phyloP scores from a whole-genome alignment of 1,284 basidiomycete species.

The Prillingera fragicola region DNA sequence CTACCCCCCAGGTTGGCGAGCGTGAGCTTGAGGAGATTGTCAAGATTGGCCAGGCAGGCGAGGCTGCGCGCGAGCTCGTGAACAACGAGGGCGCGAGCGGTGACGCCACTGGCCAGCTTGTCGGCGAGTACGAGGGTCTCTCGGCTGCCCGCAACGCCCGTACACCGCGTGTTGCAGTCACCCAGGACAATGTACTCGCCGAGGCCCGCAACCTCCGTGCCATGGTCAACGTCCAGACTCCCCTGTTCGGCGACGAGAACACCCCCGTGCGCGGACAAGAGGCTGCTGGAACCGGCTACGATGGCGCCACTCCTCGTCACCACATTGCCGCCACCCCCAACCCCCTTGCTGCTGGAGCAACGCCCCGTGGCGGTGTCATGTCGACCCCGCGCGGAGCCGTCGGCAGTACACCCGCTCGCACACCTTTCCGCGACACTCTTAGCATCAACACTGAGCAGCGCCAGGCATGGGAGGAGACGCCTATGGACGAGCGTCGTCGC shows the following conservation, averaged over 20 bases:
- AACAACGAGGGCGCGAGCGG: slow-evolving; percentile 56
- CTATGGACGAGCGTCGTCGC: slow-evolving; percentile 64
- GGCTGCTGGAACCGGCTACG: slow-evolving; percentile 70
- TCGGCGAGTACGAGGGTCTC: slow-evolving; percentile 88
- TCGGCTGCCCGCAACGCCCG: slow-evolving; percentile 82
- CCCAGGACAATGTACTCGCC: slow-evolving; percentile 86
- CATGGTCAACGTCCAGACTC: slow-evolving; percentile 87
- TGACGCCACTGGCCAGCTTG: slow-evolving; percentile 74
- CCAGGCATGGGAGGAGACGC: slow-evolving; percentile 60
- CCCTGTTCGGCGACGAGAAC: slow-evolving; percentile 93
- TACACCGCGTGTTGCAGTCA: slow-evolving; percentile 74
- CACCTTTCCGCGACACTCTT: slow-evolving; percentile 84
- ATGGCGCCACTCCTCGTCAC: slow-evolving; percentile 83
- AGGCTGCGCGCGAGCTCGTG: slow-evolving; percentile 79
- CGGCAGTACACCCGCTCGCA: slow-evolving; percentile 73
- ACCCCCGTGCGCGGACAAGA: slow-evolving; percentile 74
- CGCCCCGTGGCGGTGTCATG: slow-evolving; percentile 50
- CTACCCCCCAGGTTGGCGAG: slow-evolving; percentile 91
- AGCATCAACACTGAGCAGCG: slow-evolving; percentile 73
- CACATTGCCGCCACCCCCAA: slow-evolving; percentile 88
- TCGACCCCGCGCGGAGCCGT: slow-evolving; percentile 59
- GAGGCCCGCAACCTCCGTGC: slow-evolving; percentile 93
- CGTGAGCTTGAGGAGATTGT: slow-evolving; percentile 95
- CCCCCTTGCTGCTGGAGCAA: slow-evolving; percentile 79
- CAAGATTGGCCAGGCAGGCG: slow-evolving; percentile 91